Evolutionary conservation across 176 grass and related monocot species (phyloP), one percentile per base, ranked within the genome.

Genomic region (Ensete ventricosum): DNA sequence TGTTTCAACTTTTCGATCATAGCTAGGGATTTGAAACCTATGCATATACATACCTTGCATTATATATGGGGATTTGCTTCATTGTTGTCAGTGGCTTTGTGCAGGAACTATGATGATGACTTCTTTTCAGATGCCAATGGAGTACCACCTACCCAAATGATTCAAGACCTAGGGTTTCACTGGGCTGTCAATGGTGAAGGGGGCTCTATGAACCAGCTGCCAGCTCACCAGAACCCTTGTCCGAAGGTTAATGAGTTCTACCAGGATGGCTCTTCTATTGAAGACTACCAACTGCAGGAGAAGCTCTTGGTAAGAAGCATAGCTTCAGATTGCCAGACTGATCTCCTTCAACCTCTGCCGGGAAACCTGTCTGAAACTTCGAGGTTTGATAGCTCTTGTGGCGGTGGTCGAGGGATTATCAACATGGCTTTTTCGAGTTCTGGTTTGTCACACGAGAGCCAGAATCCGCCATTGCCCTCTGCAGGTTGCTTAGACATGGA

Each of bases 141-240:
- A 14, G 72, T 83, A 67, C 77, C 78, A 0, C 76, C 78, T 78
- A 73, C 52, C 81, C 55, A 87, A 7, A 82, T 87, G 88, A 87
- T 88, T 77, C 94, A 93, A 82, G 86, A 98, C 21, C 77, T 98
- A 98, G 94, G 86, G 82, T 84, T 97, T 87, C 90, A 87, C 79
- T 93, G 87, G 90, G 73, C 59, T 76, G 76, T 62, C 71, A 50
- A 54, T 50, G 78, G 53, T 51, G 57, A 76, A 57, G 83, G 83
- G 62, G 48, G 69, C 1, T 50, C 79, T 34, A 62, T 75, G 63
- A 73, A 83, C 50, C 80, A 81, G 21, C 53, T 25, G 3, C 72
- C 19, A 51, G 64, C 87, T 55, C 77, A 69, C 62, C 84, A 81
- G 52, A 26, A 69, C 50, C 20, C 75, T 20, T 34, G 75, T 62